phyloP scores from a whole-genome alignment of 1,284 basidiomycete species.

The Wolfiporia cocos region DNA sequence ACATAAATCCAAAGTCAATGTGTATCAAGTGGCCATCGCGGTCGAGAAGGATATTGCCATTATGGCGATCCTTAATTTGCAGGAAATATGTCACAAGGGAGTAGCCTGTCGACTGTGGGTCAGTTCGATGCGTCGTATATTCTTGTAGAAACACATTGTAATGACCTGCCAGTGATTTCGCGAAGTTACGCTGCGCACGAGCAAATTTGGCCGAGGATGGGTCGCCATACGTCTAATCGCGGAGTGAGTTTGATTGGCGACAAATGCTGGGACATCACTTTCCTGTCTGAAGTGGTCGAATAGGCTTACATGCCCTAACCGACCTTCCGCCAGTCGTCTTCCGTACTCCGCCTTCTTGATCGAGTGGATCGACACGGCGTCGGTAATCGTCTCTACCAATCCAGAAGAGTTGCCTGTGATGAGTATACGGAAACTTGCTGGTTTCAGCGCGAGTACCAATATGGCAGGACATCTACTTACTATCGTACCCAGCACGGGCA shows the following conservation, averaged over 20 bases:
- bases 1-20: conserved; percentile 99
- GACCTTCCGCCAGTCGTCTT: conserved; percentile 73
- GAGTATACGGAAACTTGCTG: conserved; percentile 62
- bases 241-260: neutral
- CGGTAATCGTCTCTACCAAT: conserved; percentile 92
- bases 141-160: no score
- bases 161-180: conserved; percentile 85
- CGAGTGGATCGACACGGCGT: conserved; percentile 97
- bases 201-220: conserved; percentile 81
- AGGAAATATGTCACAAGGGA: conserved; percentile 93
- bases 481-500: conserved; percentile 90
- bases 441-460: neutral
- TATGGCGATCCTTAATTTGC: conserved; percentile 98
- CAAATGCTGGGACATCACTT: conserved; percentile 21
- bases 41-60: conserved; percentile 97
- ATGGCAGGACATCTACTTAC: conserved; percentile 40
- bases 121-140: no score
- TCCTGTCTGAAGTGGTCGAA: conserved; percentile 88
- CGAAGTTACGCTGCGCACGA: conserved; percentile 87
- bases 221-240: conserved; percentile 79
- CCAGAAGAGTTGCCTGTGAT: conserved; percentile 94
- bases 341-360: conserved; percentile 99
- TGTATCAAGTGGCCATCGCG: conserved; percentile 92
- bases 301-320: conserved; percentile 80
- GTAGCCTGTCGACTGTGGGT: conserved; percentile 64